phyloP scores from a whole-genome alignment of 345 rosid species.

The Eucalyptus paniculata region DNA sequence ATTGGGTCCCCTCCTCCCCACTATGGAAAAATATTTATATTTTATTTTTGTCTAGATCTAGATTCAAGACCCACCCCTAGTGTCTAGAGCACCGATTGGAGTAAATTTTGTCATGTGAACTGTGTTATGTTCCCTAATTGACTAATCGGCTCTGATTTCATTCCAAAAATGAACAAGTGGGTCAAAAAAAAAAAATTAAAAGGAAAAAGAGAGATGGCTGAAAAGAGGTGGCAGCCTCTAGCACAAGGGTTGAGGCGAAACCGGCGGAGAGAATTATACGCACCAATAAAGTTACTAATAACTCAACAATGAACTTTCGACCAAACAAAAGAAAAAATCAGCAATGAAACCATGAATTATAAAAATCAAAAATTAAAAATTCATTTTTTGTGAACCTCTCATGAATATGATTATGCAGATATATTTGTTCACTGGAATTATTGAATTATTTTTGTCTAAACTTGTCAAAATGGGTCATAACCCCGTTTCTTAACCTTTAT shows the following conservation, averaged over 20 bases:
- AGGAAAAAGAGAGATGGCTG: background rate
- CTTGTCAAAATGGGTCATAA: too few species aligned
- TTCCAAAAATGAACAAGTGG: background rate
- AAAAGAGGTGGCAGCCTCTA: background rate
- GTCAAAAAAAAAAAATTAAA: background rate
- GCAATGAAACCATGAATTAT: background rate
- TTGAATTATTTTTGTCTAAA: background rate
- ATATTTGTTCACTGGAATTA: background rate
- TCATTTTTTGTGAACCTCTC: background rate
- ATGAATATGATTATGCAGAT: background rate
- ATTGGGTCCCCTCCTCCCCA: background rate
- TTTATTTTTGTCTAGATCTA: background rate
- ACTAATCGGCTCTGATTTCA: background rate
- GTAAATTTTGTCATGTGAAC: background rate
- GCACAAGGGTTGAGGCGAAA: background rate
- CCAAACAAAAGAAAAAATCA: too few species aligned
- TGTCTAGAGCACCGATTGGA: background rate
- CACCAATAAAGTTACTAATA: background rate
- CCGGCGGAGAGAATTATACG: background rate
- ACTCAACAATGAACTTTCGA: background rate
- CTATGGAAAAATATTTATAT: background rate
- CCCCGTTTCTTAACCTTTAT: too few species aligned
- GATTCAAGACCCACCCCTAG: background rate
- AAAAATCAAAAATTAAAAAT: background rate
- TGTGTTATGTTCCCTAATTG: background rate